A percentile compares a stretch with the other conserved stretches of the same genome.
Evolutionary conservation across 73 alveolate genomes (phyloP).

Genomic region (Blepharisma japonicum): DNA sequence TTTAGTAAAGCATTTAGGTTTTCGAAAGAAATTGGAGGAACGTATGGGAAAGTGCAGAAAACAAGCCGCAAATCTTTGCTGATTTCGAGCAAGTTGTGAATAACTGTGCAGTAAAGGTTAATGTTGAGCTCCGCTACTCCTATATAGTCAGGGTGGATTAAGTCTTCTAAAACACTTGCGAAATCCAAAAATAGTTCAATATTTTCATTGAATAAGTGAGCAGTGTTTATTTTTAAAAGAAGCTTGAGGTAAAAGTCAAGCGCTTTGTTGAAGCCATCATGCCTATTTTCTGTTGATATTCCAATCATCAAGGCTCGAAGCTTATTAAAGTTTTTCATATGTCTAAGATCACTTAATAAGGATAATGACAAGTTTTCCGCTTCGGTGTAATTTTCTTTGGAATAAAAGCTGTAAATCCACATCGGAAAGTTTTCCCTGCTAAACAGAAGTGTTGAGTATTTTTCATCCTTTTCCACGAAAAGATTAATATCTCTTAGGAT

Average conservation of each 20-base stretch:
- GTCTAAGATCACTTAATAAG: neutral
- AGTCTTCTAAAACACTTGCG: neutral
- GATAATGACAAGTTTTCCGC: neutral
- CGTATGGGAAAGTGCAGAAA: neutral
- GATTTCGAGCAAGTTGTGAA: neutral
- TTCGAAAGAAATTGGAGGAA: neutral
- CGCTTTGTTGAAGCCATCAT: neutral
- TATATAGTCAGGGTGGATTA: neutral
- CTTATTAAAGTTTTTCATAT: constrained; percentile 3
- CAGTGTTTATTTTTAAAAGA: neutral
- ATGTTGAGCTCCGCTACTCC: neutral
- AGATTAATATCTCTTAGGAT: neutral
- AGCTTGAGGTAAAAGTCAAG: neutral
- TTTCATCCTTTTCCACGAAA: neutral
- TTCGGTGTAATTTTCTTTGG: neutral
- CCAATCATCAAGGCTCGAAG: neutral
- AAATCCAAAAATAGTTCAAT: neutral
- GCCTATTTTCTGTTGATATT: neutral
- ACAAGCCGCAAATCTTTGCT: neutral
- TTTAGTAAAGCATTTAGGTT: neutral
- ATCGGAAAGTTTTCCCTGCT: neutral
- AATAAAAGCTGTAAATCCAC: constrained; percentile 5
- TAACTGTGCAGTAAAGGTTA: neutral
- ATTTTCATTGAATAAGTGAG: too few relatives aligned
- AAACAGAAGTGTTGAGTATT: constrained; percentile 1